Evolutionary conservation across 2,329 filamentous ascomycete species (phyloP).

Genomic region (Colletotrichum sp.): DNA sequence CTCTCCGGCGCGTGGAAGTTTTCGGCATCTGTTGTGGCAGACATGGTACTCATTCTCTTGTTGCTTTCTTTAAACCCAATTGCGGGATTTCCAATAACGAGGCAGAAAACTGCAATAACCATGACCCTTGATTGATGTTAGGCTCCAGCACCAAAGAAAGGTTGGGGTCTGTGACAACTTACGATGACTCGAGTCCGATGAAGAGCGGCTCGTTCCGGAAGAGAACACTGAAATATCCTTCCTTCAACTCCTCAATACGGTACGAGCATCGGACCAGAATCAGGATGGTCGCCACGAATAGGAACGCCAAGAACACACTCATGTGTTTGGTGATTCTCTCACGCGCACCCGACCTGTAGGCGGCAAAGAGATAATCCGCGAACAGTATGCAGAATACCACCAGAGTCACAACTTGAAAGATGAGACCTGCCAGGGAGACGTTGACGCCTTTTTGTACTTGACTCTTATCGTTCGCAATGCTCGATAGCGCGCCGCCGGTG

Average conservation of each 20-base stretch:
- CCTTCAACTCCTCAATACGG: conserved; percentile 61
- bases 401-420: conserved; percentile 57
- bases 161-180: not conserved
- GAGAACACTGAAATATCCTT: conserved; percentile 57
- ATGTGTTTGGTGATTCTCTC: conserved; percentile 39
- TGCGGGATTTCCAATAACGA: conserved; percentile 11
- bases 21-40: not conserved
- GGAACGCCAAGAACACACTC: conserved; percentile 52
- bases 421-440: conserved; percentile 55
- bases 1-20: not conserved
- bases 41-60: not conserved
- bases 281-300: conserved; percentile 56
- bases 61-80: not conserved
- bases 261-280: conserved; percentile 64
- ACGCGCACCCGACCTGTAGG: conserved; percentile 27
- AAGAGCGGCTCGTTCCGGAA: conserved; percentile 49
- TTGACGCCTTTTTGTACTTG: conserved; percentile 44
- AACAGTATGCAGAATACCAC: conserved; percentile 48
- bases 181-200: conserved; percentile 46
- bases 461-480: conserved; percentile 23
- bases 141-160: not conserved
- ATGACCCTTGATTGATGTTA: not conserved
- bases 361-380: conserved; percentile 41
- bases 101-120: conserved; percentile 3
- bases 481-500: conserved; percentile 51